Evolutionary conservation across 1,284 basidiomycete species (phyloP).

Genomic region (Fistulina hepatica): DNA sequence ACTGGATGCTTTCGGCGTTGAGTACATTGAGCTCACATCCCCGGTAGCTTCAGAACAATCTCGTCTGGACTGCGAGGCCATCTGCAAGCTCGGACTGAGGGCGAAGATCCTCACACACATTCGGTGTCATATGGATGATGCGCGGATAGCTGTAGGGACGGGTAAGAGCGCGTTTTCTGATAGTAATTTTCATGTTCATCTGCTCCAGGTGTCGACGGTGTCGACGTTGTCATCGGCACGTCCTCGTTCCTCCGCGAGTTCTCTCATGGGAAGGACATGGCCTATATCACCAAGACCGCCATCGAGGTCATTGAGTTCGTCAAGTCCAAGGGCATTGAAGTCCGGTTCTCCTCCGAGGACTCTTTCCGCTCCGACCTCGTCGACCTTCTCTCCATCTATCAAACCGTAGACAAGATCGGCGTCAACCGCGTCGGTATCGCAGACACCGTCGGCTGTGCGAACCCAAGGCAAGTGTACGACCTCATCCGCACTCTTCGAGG

Average conservation of each 20-base stretch:
- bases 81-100: slow-evolving; percentile 98
- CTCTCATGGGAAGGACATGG: slow-evolving; percentile 99
- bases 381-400: slow-evolving; percentile 97
- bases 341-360: slow-evolving; percentile 99
- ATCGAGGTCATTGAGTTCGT: slow-evolving; percentile 99
- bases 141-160: slow-evolving; percentile 96
- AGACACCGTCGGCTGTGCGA: slow-evolving; percentile 98
- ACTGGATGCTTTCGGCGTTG: slow-evolving; percentile 95
- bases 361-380: slow-evolving; percentile 99
- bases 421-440: slow-evolving; percentile 99
- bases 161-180: slow-evolving; percentile 37
- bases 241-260: slow-evolving; percentile 99
- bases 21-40: slow-evolving; percentile 99
- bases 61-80: slow-evolving; percentile 90
- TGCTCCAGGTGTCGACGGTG: slow-evolving; percentile 91
- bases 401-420: slow-evolving; percentile 99
- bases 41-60: slow-evolving; percentile 98
- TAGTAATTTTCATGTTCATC: slow-evolving; percentile 7
- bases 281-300: slow-evolving; percentile 98
- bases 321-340: slow-evolving; percentile 99
- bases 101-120: slow-evolving; percentile 98
- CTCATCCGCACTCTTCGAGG: slow-evolving; percentile 93
- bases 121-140: slow-evolving; percentile 99
- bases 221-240: slow-evolving; percentile 98
- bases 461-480: slow-evolving; percentile 98